Evolutionary conservation across 2,329 filamentous ascomycete species (phyloP), one percentile per base, ranked within the genome.

Genomic region (Colletotrichum shisoi): DNA sequence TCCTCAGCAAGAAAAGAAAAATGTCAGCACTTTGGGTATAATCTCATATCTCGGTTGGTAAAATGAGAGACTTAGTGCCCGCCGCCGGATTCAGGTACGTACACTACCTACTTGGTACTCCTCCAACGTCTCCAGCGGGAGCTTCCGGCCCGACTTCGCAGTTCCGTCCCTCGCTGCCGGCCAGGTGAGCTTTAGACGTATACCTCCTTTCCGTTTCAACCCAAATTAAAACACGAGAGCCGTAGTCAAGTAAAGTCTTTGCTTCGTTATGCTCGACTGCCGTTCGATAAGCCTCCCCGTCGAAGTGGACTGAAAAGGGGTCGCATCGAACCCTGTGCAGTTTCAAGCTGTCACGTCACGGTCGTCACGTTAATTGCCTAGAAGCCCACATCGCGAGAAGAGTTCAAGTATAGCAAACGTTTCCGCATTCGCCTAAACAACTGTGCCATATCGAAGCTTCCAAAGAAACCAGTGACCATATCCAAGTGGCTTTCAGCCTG

Each of bases 391-490:
- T 15, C n/a, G 19, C 9, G 2, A 5, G 31, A 13, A n/a, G 13
- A 13, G 3, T 17, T 8, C 9, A 13, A 5, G 12, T 2, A 39
- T 7, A 39, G 45, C 44, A 34, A 37, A 58, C 19, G n/a, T 17
- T n/a, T 17, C 15, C 31, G 31, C 39, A 58, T 58, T 58, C 54
- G 19, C 15, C 56, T 45, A 48, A n/a, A 17, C 13, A 15, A 8
- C 19, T 15, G 3, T 39, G 27, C 44, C 44, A 17, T 34, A 5
- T 24, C 34, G 4, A 6, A 45, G 6, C 24, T 19, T 19, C 27
- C 15, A 17, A 34, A 51, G 27, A 34, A 34, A 19, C 27, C 42
- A 17, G 24, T 11, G 17, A 12, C 19, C 48, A 34, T 17, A 5
- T 34, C 48, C 17, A 5, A 11, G 49, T 37, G 49, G 5, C 31